phyloP scores from a whole-genome alignment of 2,329 filamentous ascomycete genomes.

The Cladophialophora chaetospira region DNA sequence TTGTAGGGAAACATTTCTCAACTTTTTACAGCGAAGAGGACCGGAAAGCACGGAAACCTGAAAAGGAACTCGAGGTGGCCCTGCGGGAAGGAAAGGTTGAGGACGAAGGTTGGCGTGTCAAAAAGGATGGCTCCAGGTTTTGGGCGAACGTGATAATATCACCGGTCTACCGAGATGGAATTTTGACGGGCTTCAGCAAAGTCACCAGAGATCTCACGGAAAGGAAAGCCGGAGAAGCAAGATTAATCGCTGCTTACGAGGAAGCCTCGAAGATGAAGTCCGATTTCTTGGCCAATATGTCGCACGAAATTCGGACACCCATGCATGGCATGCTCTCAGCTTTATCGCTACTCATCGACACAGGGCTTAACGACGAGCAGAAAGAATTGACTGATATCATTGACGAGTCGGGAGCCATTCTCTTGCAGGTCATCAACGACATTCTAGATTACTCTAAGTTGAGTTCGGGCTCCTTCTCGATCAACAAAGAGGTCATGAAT shows the following conservation, averaged over 20 bases:
- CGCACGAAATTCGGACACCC: conserved; percentile 65
- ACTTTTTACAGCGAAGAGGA: conserved; percentile 59
- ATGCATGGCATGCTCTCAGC: conserved; percentile 66
- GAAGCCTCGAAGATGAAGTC: conserved; percentile 65
- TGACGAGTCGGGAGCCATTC: conserved; percentile 59
- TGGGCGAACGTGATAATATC: conserved; percentile 65
- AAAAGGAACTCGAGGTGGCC: conserved; percentile 54
- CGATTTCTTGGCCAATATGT: conserved; percentile 65
- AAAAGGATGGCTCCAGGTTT: conserved; percentile 60
- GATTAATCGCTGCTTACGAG: conserved; percentile 60
- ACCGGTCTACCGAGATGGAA: conserved; percentile 54
- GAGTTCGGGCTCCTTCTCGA: conserved; percentile 54
- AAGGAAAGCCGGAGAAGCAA: conserved; percentile 53
- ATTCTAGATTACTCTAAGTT: conserved; percentile 69
- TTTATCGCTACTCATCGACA: conserved; percentile 59
- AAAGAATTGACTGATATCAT: conserved; percentile 60
- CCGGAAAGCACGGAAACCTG: conserved; percentile 52
- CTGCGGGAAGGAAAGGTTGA: conserved; percentile 59
- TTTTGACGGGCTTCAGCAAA: conserved; percentile 61
- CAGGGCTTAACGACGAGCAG: conserved; percentile 56
- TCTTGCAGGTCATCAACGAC: conserved; percentile 65
- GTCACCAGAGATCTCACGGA: conserved; percentile 56
- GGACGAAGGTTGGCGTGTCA: conserved; percentile 63
- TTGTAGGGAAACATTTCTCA: conserved; percentile 61
- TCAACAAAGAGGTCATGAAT: conserved; percentile 40